phyloP scores from a whole-genome alignment of 169 alveolate species.

The Plasmodium falciparum region DNA sequence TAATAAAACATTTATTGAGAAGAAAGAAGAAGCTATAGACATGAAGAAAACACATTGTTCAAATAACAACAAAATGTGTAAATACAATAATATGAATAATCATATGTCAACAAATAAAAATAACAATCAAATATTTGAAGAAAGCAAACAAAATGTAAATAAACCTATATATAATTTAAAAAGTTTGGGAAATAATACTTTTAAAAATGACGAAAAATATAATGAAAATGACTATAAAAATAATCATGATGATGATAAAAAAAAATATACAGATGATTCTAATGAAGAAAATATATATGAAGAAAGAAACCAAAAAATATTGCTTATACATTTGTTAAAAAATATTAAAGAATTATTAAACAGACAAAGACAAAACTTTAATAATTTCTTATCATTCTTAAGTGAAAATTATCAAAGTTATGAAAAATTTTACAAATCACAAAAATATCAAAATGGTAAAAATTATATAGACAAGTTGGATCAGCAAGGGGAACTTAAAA shows the following conservation, averaged over 20 bases:
- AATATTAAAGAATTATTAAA: conserved; percentile 44
- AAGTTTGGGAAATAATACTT: not conserved
- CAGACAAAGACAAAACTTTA: conserved; percentile 54
- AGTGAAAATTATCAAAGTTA: conserved; percentile 65
- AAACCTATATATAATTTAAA: not conserved
- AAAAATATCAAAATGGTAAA: conserved; percentile 1
- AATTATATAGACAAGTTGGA: not conserved
- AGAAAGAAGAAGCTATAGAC: not conserved
- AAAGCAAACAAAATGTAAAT: not conserved
- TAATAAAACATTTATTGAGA: not conserved
- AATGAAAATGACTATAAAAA: not conserved
- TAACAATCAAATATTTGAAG: not conserved
- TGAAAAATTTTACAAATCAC: conserved; percentile 3
- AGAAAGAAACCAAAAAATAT: conserved; percentile 36
- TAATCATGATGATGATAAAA: not conserved
- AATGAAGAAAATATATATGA: conserved; percentile 25
- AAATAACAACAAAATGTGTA: not conserved
- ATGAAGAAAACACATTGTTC: not conserved
- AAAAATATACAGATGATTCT: not conserved
- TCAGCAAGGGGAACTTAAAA: not conserved
- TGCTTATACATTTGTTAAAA: conserved; percentile 43
- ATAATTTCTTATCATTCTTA: conserved; percentile 36
- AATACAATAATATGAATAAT: not conserved
- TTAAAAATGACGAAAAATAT: not conserved
- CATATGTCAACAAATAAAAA: not conserved